Base-by-base conservation (phyloP, 2,329 filamentous ascomycete species). In the Dendrostoma leiphaemia region DNA sequence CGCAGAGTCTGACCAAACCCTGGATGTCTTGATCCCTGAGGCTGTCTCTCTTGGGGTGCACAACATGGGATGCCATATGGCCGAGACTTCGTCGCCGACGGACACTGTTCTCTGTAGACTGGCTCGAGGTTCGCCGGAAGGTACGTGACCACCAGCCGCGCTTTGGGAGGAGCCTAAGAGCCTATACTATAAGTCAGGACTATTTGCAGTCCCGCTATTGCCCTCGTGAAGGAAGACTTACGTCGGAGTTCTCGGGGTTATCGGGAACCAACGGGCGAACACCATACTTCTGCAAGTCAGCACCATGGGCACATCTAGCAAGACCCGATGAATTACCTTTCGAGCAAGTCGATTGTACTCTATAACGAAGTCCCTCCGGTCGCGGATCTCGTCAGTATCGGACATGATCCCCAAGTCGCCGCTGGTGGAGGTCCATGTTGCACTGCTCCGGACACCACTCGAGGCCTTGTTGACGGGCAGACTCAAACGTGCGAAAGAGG, bases 281-380 rank as follows among this genome's bases (percentile, higher is more conserved):
- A 15, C 80, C 80, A 66, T 85, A 74, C 83, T 86, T 45, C 37
- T 23, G 26, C 13, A n/a, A n/a, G n/a, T 43, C 21, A 28, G 52
- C 62, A n/a, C 8, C 10, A 21, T n/a, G 9, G n/a, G n/a, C 4
- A 2, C 1, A 3, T 6, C 7, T 9, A 3, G 29, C 3, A 19
- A 32, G 5, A 43, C 13, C 54, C 34, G 12, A 34, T 23, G 23
- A 51, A 59, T 29, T 57, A 84, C 83, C 75, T 81, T 81, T 53
- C 73, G 76, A 3, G 84, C 84, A 5, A 86, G 65, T 4, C 74
- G 71, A 64, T 87, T 87, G 65, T 85, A 88, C 60, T 85, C 80
- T 7, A 76, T 62, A 6, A 85, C 65, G 63, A 81, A 82, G 3
- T 68, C 62, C 1, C 69, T 64, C 28, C 81, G 73, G 50, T 79